Percentiles rank a stretch among this genome's conserved stretches.
Conservation (phyloP, 1,139 yeast species). For the Nakaseomyces uthaithaninus region DNA sequence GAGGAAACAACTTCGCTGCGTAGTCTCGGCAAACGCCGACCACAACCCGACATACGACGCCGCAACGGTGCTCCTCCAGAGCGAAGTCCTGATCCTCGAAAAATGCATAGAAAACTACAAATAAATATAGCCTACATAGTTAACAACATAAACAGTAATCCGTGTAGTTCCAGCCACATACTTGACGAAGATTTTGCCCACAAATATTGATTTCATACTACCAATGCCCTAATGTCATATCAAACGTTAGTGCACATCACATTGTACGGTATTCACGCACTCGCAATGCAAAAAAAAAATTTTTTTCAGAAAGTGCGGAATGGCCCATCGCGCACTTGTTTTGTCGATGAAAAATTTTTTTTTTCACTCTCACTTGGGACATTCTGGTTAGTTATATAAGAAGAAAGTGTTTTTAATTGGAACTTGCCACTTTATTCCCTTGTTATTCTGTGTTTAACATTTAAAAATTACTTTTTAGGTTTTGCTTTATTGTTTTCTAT, state of each 20-base stretch:
- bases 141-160: not conserved
- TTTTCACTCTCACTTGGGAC: too few species aligned
- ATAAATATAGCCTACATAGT: not conserved
- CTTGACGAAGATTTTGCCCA: not conserved
- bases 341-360: not conserved
- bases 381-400: not conserved
- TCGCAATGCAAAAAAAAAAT: not conserved
- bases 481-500: not conserved
- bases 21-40: not conserved
- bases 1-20: not conserved
- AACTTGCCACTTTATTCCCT: not conserved
- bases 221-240: not conserved
- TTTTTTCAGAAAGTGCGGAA: too few species aligned
- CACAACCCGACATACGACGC: not conserved
- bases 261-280: not conserved
- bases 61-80: not conserved
- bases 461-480: too few species aligned
- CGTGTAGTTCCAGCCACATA: too few species aligned
- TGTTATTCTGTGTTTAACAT: not conserved
- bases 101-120: conserved; percentile 1
- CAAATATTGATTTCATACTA: not conserved
- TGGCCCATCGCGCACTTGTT: too few species aligned
- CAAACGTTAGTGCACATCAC: not conserved
- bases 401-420: not conserved
- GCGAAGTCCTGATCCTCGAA: not conserved